Conservation (phyloP, 306 rosid genomes). For the Cucurbita ficifolia region DNA sequence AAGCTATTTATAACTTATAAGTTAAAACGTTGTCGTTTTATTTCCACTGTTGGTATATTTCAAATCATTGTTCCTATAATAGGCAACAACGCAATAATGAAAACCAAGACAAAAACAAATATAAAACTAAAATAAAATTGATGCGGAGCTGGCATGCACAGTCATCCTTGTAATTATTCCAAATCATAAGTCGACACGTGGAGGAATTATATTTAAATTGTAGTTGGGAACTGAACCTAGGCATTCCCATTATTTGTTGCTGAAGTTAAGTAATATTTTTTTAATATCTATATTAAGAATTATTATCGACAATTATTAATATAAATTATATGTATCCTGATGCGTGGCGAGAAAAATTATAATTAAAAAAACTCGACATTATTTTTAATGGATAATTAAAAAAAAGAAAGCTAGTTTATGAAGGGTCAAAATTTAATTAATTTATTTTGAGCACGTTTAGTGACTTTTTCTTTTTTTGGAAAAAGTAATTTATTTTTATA, state of each 20-base stretch:
- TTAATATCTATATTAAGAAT: background rate
- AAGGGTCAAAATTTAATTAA: background rate
- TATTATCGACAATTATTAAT: background rate
- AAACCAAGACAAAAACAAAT: background rate
- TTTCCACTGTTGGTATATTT: background rate
- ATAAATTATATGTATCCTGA: background rate
- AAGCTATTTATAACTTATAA: background rate
- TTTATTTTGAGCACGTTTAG: background rate
- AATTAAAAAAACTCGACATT: background rate
- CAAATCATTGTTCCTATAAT: slow-evolving; percentile 1
- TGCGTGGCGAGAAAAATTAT: background rate
- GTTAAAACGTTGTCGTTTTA: background rate
- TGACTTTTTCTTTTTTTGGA: background rate
- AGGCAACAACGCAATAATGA: slow-evolving; percentile 4
- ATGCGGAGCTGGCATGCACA: slow-evolving; percentile 4
- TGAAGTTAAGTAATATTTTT: background rate
- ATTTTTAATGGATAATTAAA: background rate
- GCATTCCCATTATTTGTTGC: background rate
- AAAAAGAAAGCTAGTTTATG: background rate
- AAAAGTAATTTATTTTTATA: background rate
- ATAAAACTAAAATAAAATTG: background rate
- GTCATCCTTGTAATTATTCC: background rate
- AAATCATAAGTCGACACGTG: slow-evolving; percentile 1
- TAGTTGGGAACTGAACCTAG: background rate
- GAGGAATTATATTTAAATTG: background rate